phyloP scores from a whole-genome alignment of 225 moss, liverwort and hornwort species.

The Pleurozium schreberi region DNA sequence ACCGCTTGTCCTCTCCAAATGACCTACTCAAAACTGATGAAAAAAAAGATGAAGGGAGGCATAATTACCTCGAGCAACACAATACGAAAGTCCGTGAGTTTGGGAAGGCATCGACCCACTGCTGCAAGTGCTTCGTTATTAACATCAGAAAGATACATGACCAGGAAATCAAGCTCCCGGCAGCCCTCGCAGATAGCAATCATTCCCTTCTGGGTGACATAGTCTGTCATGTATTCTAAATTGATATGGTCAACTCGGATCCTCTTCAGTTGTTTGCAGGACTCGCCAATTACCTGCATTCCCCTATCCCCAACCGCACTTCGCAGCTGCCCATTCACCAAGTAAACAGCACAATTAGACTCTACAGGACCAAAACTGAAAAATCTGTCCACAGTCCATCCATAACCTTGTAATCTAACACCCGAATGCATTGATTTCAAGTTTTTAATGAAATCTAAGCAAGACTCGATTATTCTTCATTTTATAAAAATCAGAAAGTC shows the following conservation, averaged over 20 bases:
- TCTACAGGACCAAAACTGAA: background rate
- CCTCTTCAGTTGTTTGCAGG: conserved; percentile 58
- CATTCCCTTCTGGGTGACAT: conserved; percentile 53
- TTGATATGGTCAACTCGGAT: conserved; percentile 46
- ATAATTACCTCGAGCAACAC: conserved; percentile 37
- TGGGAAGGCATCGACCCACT: conserved; percentile 46
- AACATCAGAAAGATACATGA: conserved; percentile 62
- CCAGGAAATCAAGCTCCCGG: conserved; percentile 56
- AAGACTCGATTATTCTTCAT: background rate
- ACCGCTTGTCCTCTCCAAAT: background rate
- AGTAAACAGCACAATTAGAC: background rate
- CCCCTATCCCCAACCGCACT: conserved; percentile 64
- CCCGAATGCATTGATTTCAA: background rate
- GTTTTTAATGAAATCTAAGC: background rate
- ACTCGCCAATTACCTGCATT: conserved; percentile 49
- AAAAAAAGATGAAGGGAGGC: background rate
- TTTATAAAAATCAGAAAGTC: background rate
- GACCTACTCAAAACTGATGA: too few relatives aligned
- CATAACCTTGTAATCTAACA: background rate
- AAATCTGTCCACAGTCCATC: background rate
- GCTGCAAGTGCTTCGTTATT: conserved; percentile 57
- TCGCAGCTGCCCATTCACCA: conserved; percentile 37
- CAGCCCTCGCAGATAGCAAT: conserved; percentile 69
- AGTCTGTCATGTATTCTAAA: background rate
- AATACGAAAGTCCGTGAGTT: conserved; percentile 72